Percentiles rank a stretch among this genome's conserved stretches.
phyloP scores from a whole-genome alignment of 208 protist genomes.

The Leishmania tarentolae region DNA sequence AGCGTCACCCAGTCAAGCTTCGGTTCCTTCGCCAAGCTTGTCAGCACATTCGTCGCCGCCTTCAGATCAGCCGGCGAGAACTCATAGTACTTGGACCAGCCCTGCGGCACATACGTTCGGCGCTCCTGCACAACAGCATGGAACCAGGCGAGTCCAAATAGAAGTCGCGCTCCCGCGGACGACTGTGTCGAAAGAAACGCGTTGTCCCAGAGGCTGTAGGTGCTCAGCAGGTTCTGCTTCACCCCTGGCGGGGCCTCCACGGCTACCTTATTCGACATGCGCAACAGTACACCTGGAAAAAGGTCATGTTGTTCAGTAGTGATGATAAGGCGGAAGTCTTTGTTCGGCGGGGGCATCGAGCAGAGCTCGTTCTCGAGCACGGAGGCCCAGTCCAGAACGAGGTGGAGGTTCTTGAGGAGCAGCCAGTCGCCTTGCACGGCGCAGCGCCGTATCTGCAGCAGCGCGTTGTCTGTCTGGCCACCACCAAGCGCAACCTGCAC shows the following conservation, averaged over 20 bases:
- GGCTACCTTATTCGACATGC: conserved; percentile 94
- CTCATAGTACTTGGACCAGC: conserved; percentile 98
- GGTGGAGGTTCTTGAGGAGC: conserved; percentile 97
- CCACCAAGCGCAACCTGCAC: conserved; percentile 95
- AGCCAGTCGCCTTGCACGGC: conserved; percentile 92
- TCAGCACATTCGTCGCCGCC: conserved; percentile 90
- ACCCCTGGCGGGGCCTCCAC: conserved; percentile 96
- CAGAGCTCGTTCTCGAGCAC: conserved; percentile 93
- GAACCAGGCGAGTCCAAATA: conserved; percentile 96
- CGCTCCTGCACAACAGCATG: conserved; percentile 97
- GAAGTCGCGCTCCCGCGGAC: conserved; percentile 56
- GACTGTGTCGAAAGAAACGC: conserved; percentile 62
- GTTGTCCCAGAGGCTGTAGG: conserved; percentile 85
- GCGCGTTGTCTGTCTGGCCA: conserved; percentile 91
- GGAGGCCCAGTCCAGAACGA: conserved; percentile 94
- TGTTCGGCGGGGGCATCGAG: conserved; percentile 77
- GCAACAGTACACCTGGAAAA: conserved; percentile 95
- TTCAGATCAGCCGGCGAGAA: conserved; percentile 96
- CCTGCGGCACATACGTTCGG: conserved; percentile 97
- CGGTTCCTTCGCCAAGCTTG: conserved; percentile 36
- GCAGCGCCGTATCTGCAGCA: conserved; percentile 85
- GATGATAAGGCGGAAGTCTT: conserved; percentile 95
- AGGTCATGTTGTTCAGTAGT: conserved; percentile 94
- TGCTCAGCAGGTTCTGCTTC: conserved; percentile 95
- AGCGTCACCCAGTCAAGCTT: conserved; percentile 90